phyloP scores from a whole-genome alignment of 257 asterid species.

The Nyctanthes arbortristis region DNA sequence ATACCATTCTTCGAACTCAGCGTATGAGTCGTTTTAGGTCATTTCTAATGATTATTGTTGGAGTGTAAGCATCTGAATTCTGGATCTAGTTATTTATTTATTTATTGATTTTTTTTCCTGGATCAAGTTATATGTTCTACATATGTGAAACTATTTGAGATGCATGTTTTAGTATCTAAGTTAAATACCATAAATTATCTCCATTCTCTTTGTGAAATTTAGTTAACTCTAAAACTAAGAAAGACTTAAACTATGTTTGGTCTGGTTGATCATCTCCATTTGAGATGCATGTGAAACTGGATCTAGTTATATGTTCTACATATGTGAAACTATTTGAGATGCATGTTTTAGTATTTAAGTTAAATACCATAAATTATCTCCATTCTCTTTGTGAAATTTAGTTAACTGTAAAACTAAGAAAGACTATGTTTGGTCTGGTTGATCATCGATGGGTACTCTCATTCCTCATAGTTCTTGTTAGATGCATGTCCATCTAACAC shows the following conservation, averaged over 20 bases:
- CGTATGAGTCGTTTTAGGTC: not conserved
- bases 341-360: not conserved
- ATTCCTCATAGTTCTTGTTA: slow-evolving; percentile 14
- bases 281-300: too few species aligned
- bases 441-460: slow-evolving; percentile 2
- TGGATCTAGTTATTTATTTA: not conserved
- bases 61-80: not conserved
- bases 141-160: not conserved
- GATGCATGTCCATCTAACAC: slow-evolving; percentile 21
- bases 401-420: not conserved
- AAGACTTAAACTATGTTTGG: too few species aligned
- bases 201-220: slow-evolving; percentile 3
- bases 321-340: not conserved
- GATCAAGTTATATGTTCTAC: too few species aligned
- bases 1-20: slow-evolving; percentile 3
- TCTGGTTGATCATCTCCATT: too few species aligned
- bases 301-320: too few species aligned
- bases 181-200: not conserved
- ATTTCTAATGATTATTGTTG: not conserved
- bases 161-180: not conserved
- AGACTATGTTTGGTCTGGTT: slow-evolving; percentile 17
- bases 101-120: too few species aligned
- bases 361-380: not conserved
- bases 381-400: slow-evolving; percentile 1
- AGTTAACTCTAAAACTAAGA: not conserved